Evolutionary conservation across 1,284 basidiomycete species (phyloP).

Genomic region (Xanthoconium separans): DNA sequence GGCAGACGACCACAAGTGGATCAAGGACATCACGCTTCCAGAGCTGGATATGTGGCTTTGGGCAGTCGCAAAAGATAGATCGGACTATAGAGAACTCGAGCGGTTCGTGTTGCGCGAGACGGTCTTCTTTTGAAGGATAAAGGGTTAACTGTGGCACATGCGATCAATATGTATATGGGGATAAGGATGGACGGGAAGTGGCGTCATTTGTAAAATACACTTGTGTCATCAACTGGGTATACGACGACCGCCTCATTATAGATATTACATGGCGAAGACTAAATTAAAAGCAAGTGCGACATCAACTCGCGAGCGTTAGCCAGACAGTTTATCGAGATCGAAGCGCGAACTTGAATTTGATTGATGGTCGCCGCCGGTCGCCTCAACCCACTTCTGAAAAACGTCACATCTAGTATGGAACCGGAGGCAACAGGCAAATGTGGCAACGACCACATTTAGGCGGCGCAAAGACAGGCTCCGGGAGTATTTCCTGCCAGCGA

Average conservation of each 20-base stretch:
- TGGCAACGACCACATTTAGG: conserved; percentile 12
- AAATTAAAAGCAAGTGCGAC: conserved; percentile 8
- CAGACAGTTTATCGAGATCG: conserved; percentile 3
- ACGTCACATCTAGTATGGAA: conserved; percentile 12
- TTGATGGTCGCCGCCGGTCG: conserved; percentile 10
- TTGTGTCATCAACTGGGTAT: no score
- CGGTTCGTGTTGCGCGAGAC: conserved; percentile 66
- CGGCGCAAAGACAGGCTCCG: conserved; percentile 8
- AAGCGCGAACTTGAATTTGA: conserved; percentile 11
- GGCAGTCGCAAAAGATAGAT: conserved; percentile 71
- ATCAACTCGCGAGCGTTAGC: no score
- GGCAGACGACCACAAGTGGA: conserved; percentile 42
- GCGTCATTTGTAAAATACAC: conserved; percentile 2
- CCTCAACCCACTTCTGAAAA: conserved; percentile 4
- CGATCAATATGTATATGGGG: conserved; percentile 1
- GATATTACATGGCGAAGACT: neutral
- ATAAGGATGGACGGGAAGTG: conserved; percentile 2
- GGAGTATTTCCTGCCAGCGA: neutral
- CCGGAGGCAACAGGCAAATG: conserved; percentile 8
- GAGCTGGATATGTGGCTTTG: conserved; percentile 75
- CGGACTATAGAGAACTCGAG: conserved; percentile 61
- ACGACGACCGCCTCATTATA: conserved; percentile 1
- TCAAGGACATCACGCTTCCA: conserved; percentile 56
- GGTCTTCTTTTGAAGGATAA: conserved; percentile 53
- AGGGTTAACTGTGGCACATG: neutral